Percentiles rank a stretch among this genome's conserved stretches.
Conservation (phyloP, 441 rosid genomes). For the Mallotus repandus region DNA sequence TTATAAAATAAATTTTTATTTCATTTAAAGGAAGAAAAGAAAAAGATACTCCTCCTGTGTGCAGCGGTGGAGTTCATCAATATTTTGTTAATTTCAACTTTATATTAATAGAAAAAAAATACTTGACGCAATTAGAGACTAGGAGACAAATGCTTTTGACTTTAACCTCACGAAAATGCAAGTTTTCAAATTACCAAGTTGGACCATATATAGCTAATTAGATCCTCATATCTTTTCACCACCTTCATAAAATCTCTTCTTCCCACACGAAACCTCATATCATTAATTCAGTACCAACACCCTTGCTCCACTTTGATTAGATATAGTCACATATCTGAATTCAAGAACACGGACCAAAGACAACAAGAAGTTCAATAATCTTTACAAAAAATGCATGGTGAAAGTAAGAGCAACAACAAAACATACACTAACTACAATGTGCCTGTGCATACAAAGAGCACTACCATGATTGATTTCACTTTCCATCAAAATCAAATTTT, state of each 20-base stretch:
- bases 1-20: too few species aligned
- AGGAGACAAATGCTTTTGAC: neutral
- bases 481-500: conserved; percentile 5
- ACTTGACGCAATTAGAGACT: too few species aligned
- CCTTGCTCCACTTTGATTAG: too few species aligned
- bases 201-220: neutral
- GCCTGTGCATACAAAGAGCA: neutral
- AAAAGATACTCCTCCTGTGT: too few species aligned
- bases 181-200: neutral
- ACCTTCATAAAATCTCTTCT: conserved; percentile 9
- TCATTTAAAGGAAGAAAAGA: too few species aligned
- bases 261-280: conserved; percentile 5
- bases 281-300: neutral
- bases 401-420: neutral
- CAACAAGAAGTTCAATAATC: neutral
- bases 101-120: too few species aligned
- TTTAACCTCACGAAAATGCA: neutral
- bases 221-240: neutral
- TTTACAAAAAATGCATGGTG: neutral
- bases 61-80: too few species aligned
- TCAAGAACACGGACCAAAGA: neutral
- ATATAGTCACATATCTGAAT: neutral
- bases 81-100: too few species aligned
- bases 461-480: neutral
- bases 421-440: neutral